Base-by-base conservation (phyloP, 108 stramenopile genomes). In the Seminavis robusta region DNA sequence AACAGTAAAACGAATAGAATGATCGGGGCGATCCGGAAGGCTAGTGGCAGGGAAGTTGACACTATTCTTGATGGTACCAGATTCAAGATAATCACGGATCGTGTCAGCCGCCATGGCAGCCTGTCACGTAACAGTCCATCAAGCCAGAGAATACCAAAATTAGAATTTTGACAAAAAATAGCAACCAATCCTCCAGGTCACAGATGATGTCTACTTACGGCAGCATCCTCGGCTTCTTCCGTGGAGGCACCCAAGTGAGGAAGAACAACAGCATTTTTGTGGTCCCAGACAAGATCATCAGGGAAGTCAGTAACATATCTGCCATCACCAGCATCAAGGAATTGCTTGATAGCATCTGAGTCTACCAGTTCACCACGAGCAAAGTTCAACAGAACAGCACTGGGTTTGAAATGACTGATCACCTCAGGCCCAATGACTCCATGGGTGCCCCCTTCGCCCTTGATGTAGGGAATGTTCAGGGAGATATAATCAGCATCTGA, bases 241-340 rank as follows among this genome's bases (percentile, higher is more conserved):
- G 97, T 98, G 17, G 92, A 94, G 30, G 97, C 97, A 30, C 97
- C 97, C 48, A 98, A 80, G 61, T 98, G 97, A 16, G 97, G 97
- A 16, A 95, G 73, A 57, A 91, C 71, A 47, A 98, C 69, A 24
- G 93, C 64, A 61, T 92, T 92, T 31, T 81, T 67, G 73, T 95
- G 92, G 40, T 84, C 77, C 81, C 83, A 83, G 44, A 95, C 78
- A 28, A 88, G 57, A 41, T 90, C 90, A 53, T 92, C 90, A 29
- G 94, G 90, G 78, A 94, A 94, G 58, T 94, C 93, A 11, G 77
- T 71, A 44, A 91, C 63, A 60, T 91, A 94, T 48, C 83, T 79
- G 56, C 74, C 88, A 47, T 83, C 56, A 17, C 84, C 81, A 26
- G 58, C 59, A 55, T 98, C 92, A 60, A 95, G 64, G 63, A 84